A percentile compares a stretch with the other conserved stretches of the same genome.
Evolutionary conservation across 2,329 filamentous ascomycete genomes (phyloP).

Genomic region (Cladosporium sp.): DNA sequence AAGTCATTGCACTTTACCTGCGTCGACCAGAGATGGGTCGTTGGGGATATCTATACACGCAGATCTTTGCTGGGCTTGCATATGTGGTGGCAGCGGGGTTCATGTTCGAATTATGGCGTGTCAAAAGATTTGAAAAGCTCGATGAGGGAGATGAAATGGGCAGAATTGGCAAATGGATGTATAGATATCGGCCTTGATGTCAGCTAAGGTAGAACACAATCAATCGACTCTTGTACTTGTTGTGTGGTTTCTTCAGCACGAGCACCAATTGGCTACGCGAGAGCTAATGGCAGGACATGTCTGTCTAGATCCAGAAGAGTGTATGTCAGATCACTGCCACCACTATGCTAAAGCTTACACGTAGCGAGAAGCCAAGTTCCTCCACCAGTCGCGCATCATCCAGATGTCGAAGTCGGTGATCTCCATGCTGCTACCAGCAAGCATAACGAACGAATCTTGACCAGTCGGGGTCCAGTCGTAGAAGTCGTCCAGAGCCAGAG

Average conservation of each 20-base stretch:
- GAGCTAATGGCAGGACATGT: too few species aligned
- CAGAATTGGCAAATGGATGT: slow-evolving; percentile 6
- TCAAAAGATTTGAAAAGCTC: slow-evolving; percentile 4
- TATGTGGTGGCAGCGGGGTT: slow-evolving; percentile 34
- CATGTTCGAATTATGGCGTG: slow-evolving; percentile 29
- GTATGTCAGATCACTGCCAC: too few species aligned
- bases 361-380: slow-evolving; percentile 20
- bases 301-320: too few species aligned
- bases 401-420: slow-evolving; percentile 49
- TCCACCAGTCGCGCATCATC: slow-evolving; percentile 49
- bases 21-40: slow-evolving; percentile 4
- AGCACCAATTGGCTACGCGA: too few species aligned
- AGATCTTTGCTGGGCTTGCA: slow-evolving; percentile 36
- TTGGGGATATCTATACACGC: slow-evolving; percentile 34
- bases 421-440: slow-evolving; percentile 38
- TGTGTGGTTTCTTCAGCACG: too few species aligned
- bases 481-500: slow-evolving; percentile 43
- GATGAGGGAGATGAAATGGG: neutral
- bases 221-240: too few species aligned
- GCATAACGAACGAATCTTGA: slow-evolving; percentile 43
- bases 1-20: slow-evolving; percentile 10
- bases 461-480: slow-evolving; percentile 44
- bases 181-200: slow-evolving; percentile 10
- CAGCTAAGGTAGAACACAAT: too few species aligned
- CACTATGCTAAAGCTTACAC: too few species aligned